Base-by-base conservation (phyloP, 2,329 filamentous ascomycete species). In the Aspergillus sp. region DNA sequence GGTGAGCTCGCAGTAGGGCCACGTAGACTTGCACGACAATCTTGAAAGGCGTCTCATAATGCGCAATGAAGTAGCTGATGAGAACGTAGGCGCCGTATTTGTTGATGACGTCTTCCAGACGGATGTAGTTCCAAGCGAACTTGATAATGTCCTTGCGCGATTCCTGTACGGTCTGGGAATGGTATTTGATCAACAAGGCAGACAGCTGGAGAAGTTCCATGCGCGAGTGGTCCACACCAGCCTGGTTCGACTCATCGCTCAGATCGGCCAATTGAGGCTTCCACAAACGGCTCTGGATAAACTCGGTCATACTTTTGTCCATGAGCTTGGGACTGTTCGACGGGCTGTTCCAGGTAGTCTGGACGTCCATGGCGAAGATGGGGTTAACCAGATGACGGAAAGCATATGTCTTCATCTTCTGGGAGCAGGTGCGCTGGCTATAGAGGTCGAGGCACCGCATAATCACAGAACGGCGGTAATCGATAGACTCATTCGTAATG, bases 121-220 rank as follows among this genome's bases (percentile, higher is more conserved):
- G 88, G 70, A 99, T 99, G 73, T 96, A 98, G 17, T 93, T 96
- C 95, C 95, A 99, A 3, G 92, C 93, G 76, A 98, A 99, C 77
- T 97, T 98, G 72, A 99, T 99, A 63, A 99, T 94, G 65, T 99
- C 95, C 77, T 99, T 99, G 39, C 96, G 88, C 2, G 91, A 89
- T 70, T 98, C 95, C 67, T 96, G 90, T 1, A 99, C 85, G 57
- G 92, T 90, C 32, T 86, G 86, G 70, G 94, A 88, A 70, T 99
- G 92, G 70, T 98, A 96, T 73, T 99, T 99, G 77, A 99, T 89
- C 41, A 99, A 82, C 81, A 99, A 88, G 0, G 95, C 93, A 5
- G 95, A 97, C 48, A 98, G 85, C 74, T 99, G 96, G 49, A 99
- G 84, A 8, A 97, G 85, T 73, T 99, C 96, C 87, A 98, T 96